Conservation (phyloP, 2,329 filamentous ascomycete species). For the Ophiostoma tasmaniense region DNA sequence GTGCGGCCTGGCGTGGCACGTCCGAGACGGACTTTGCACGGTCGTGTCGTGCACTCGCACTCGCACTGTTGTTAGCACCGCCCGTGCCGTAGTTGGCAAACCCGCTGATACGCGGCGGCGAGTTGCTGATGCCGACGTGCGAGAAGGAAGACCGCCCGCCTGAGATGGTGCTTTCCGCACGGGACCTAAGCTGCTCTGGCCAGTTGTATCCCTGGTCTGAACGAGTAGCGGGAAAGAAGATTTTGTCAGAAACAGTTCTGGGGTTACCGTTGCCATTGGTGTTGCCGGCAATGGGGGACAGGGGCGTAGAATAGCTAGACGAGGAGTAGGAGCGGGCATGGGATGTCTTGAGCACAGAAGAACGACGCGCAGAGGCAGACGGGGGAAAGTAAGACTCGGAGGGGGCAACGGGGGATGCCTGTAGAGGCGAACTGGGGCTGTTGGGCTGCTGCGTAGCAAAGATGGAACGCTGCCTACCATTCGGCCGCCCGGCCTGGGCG, state of each 20-base stretch:
- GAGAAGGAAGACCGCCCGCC: slow-evolving; percentile 51
- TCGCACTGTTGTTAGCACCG: neutral
- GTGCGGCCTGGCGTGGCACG: slow-evolving; percentile 28
- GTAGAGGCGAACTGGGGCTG: neutral
- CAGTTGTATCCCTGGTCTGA: slow-evolving; percentile 93
- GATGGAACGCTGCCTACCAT: slow-evolving; percentile 47
- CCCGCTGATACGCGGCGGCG: slow-evolving; percentile 33
- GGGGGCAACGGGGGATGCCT: neutral
- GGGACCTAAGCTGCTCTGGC: slow-evolving; percentile 88
- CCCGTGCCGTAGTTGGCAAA: neutral
- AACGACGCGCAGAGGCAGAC: slow-evolving; percentile 5
- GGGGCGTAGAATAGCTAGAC: slow-evolving; percentile 17
- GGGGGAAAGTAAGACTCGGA: neutral
- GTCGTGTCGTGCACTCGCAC: slow-evolving; percentile 40
- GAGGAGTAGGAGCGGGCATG: neutral
- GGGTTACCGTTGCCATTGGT: slow-evolving; percentile 21
- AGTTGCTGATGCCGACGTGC: slow-evolving; percentile 38
- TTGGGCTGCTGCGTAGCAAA: slow-evolving; percentile 23
- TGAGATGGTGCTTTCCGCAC: slow-evolving; percentile 71
- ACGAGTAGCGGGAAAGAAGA: slow-evolving; percentile 35
- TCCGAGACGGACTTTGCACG: slow-evolving; percentile 62
- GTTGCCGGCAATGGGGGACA: neutral
- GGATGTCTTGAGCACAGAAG: neutral
- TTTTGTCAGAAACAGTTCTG: slow-evolving; percentile 58
- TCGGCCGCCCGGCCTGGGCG: slow-evolving; percentile 57